A percentile compares a stretch with the other conserved stretches of the same genome.
Conservation (phyloP, 352 stramenopile genomes). For the Globisporangium radiosum region DNA sequence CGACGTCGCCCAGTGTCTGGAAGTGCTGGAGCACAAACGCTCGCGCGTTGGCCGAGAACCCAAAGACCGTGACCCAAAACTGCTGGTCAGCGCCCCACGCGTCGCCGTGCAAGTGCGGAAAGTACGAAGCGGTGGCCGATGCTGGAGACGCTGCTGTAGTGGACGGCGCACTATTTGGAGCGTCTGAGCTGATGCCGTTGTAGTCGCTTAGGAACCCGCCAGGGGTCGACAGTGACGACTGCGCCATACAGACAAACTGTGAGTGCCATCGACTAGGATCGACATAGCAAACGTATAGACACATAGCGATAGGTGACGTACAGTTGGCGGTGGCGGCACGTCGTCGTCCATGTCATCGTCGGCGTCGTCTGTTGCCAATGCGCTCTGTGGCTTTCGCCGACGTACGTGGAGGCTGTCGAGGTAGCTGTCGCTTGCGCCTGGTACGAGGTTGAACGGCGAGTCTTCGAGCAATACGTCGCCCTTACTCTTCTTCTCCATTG, state of each 20-base stretch:
- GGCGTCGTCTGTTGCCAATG: slow-evolving; percentile 9
- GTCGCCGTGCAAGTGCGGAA: slow-evolving; percentile 50
- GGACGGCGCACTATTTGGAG: slow-evolving; percentile 1
- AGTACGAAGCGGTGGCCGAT: slow-evolving; percentile 16
- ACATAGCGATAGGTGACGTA: slow-evolving; percentile 4
- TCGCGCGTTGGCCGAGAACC: slow-evolving; percentile 56
- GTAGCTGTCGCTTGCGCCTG: slow-evolving; percentile 18
- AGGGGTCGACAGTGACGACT: slow-evolving; percentile 43
- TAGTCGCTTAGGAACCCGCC: slow-evolving; percentile 33
- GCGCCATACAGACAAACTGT: neutral
- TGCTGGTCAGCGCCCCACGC: slow-evolving; percentile 75
- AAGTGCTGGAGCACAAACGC: slow-evolving; percentile 73
- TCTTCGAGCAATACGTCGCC: slow-evolving; percentile 39
- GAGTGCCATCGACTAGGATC: neutral
- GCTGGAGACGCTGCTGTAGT: neutral
- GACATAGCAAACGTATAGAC: too few species aligned
- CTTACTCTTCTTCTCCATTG: slow-evolving; percentile 47
- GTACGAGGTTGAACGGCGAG: slow-evolving; percentile 55
- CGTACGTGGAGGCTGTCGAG: slow-evolving; percentile 39
- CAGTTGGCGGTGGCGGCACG: slow-evolving; percentile 48
- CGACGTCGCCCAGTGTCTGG: slow-evolving; percentile 63
- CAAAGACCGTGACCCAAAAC: slow-evolving; percentile 82
- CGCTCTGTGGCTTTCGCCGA: slow-evolving; percentile 36
- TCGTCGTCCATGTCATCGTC: slow-evolving; percentile 42
- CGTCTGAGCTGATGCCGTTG: slow-evolving; percentile 19